Percentiles rank a stretch among this genome's conserved stretches.
Evolutionary conservation across 306 rosid species (phyloP).

Genomic region (Mucuna pruriens): DNA sequence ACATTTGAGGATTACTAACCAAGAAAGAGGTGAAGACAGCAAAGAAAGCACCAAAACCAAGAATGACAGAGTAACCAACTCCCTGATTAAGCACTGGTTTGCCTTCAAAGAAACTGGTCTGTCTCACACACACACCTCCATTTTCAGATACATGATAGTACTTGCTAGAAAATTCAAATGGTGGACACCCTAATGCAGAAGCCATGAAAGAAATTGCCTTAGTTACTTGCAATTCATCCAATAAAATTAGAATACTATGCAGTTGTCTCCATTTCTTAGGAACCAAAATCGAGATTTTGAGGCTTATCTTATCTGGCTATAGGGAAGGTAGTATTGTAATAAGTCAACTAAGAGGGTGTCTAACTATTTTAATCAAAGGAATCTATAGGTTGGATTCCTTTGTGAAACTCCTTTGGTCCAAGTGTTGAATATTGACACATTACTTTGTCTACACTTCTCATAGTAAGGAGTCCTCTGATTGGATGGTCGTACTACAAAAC

Average conservation of each 20-base stretch:
- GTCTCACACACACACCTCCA: slow-evolving; percentile 73
- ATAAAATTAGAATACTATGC: background rate
- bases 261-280: slow-evolving; percentile 21
- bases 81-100: slow-evolving; percentile 83
- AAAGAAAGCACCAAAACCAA: slow-evolving; percentile 95
- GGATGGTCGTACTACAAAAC: background rate
- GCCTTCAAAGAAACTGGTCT: slow-evolving; percentile 84
- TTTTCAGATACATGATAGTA: slow-evolving; percentile 62
- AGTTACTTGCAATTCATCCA: slow-evolving; percentile 6
- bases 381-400: slow-evolving; percentile 39
- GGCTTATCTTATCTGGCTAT: slow-evolving; percentile 32
- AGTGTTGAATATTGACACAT: slow-evolving; percentile 6
- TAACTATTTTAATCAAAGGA: slow-evolving; percentile 23
- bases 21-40: slow-evolving; percentile 90
- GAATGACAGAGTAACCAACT: slow-evolving; percentile 81
- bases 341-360: slow-evolving; percentile 52
- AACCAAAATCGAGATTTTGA: slow-evolving; percentile 24
- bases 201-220: slow-evolving; percentile 47
- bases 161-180: slow-evolving; percentile 65
- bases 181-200: slow-evolving; percentile 69
- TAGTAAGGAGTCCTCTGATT: background rate
- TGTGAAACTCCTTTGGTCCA: background rate
- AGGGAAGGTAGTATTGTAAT: background rate
- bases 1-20: slow-evolving; percentile 45
- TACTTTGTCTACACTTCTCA: background rate